Evolutionary conservation across 2,329 filamentous ascomycete genomes (phyloP).

Genomic region (Colletotrichum australisinense): DNA sequence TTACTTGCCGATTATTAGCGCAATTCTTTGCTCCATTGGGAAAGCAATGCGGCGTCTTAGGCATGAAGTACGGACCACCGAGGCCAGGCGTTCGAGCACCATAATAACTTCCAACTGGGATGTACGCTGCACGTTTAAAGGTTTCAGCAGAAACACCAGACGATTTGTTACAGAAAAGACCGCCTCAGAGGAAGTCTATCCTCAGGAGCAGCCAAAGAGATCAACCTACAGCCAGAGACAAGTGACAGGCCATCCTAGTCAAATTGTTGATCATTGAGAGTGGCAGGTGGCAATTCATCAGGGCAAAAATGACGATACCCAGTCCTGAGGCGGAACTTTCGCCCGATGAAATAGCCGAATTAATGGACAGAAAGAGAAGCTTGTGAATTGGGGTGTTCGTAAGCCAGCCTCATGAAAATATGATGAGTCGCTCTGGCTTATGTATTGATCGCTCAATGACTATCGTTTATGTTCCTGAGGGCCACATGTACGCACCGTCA

Average conservation of each 20-base stretch:
- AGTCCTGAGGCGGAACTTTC: not conserved
- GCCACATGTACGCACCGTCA: not conserved
- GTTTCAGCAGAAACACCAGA: slow-evolving; percentile 27
- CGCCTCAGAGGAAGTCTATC: not conserved
- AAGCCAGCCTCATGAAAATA: too few species aligned
- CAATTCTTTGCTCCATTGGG: not conserved
- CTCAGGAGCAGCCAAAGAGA: not conserved
- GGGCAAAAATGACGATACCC: not conserved
- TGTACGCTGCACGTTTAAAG: not conserved
- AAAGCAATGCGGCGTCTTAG: slow-evolving; percentile 3
- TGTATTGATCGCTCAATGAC: not conserved
- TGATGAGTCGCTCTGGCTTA: not conserved
- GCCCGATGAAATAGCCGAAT: not conserved
- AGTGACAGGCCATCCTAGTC: not conserved
- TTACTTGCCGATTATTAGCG: not conserved
- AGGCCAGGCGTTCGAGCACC: not conserved
- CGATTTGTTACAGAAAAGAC: slow-evolving; percentile 2
- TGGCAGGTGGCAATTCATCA: not conserved
- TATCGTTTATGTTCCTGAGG: not conserved
- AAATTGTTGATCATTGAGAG: not conserved
- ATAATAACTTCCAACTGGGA: not conserved
- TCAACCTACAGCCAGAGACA: not conserved
- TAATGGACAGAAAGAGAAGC: not conserved
- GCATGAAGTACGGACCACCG: not conserved
- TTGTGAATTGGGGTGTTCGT: not conserved